Percentiles rank a stretch among this genome's conserved stretches.
Evolutionary conservation across 805 yeast genomes (phyloP).

Genomic region (Myxozyma sirexii): DNA sequence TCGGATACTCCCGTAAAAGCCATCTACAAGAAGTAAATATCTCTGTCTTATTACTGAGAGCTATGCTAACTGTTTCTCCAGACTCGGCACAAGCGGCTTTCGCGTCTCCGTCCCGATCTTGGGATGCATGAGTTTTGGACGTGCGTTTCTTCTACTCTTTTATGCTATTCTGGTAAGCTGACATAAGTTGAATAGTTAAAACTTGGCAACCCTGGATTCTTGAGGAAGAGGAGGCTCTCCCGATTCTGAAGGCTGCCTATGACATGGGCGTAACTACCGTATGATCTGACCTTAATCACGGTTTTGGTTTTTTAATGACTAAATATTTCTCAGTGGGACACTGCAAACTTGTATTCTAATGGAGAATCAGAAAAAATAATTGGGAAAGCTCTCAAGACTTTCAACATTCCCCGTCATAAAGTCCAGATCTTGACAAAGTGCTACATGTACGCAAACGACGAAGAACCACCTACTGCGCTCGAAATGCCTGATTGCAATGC

Average conservation of each 20-base stretch:
- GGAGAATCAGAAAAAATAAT: slow-evolving; percentile 49
- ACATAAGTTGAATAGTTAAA: not conserved
- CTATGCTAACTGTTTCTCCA: not conserved
- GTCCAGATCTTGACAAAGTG: slow-evolving; percentile 58
- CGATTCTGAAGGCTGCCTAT: slow-evolving; percentile 49
- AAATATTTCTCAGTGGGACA: slow-evolving; percentile 41
- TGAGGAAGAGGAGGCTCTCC: slow-evolving; percentile 50
- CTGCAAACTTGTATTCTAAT: slow-evolving; percentile 50
- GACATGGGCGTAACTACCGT: slow-evolving; percentile 50
- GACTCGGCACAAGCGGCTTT: slow-evolving; percentile 16
- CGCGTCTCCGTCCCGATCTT: slow-evolving; percentile 23
- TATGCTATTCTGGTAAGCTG: no score
- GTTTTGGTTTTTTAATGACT: not conserved
- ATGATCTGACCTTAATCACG: not conserved
- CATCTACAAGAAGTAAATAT: not conserved
- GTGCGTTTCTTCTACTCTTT: no score
- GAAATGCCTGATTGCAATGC: not conserved
- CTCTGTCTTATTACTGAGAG: not conserved
- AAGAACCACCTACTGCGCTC: not conserved
- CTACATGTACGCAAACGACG: not conserved
- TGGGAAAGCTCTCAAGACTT: slow-evolving; percentile 56
- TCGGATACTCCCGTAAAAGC: not conserved
- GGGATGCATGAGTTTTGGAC: slow-evolving; percentile 27
- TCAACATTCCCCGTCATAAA: slow-evolving; percentile 54
- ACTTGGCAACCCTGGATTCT: slow-evolving; percentile 43